Evolutionary conservation across 441 rosid genomes (phyloP).

Genomic region (Gossypium lobatum): DNA sequence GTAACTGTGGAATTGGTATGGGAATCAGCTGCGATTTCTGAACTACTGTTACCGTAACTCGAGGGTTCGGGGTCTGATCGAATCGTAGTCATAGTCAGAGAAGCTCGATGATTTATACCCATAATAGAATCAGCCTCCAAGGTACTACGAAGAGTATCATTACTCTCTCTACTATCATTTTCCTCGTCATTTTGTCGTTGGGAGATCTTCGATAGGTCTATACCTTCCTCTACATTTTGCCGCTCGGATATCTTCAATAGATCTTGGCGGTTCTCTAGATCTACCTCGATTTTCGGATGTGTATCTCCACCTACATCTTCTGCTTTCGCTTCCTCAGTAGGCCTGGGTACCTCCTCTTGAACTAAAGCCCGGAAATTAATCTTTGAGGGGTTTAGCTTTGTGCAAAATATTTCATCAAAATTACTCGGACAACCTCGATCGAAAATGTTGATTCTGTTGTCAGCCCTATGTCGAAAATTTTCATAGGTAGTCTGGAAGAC

Average conservation of each 20-base stretch:
- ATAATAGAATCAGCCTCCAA: slow-evolving; percentile 48
- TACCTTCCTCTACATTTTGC: slow-evolving; percentile 31
- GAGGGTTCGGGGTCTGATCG: slow-evolving; percentile 51
- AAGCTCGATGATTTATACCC: slow-evolving; percentile 51
- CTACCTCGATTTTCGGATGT: slow-evolving; percentile 78
- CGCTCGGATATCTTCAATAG: slow-evolving; percentile 63
- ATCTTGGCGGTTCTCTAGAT: slow-evolving; percentile 67
- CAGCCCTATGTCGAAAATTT: slow-evolving; percentile 84
- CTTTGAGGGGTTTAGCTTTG: slow-evolving; percentile 60
- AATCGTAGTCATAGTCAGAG: slow-evolving; percentile 21
- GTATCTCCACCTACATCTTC: slow-evolving; percentile 46
- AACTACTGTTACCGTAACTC: slow-evolving; percentile 60
- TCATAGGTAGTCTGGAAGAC: slow-evolving; percentile 79
- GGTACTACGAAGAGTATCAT: slow-evolving; percentile 34
- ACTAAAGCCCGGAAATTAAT: slow-evolving; percentile 66
- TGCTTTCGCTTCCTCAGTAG: slow-evolving; percentile 39
- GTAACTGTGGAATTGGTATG: slow-evolving; percentile 44
- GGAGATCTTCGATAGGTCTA: background rate
- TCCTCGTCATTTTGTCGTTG: slow-evolving; percentile 20
- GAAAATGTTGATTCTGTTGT: slow-evolving; percentile 58
- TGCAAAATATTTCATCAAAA: slow-evolving; percentile 71
- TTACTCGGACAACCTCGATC: slow-evolving; percentile 55
- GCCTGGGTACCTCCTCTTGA: slow-evolving; percentile 55
- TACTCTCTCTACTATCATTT: slow-evolving; percentile 60
- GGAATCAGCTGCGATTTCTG: slow-evolving; percentile 48